These are phyloP conservation scores for Groenewaldozyma sp. DNA, from an alignment of 1,139 yeast species.

Conservation along the genomic window DNA sequence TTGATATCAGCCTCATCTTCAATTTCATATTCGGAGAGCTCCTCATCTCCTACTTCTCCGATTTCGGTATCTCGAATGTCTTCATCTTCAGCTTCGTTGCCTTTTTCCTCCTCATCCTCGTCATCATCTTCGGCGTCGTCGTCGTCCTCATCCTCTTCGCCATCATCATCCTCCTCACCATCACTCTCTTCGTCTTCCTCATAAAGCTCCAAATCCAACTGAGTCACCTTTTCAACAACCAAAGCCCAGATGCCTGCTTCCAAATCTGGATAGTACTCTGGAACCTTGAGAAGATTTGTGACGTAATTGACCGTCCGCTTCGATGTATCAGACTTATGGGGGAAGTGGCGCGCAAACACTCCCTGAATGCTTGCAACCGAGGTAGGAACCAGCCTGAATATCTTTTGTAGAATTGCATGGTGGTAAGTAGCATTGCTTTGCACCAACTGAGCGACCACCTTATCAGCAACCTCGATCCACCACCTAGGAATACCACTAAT, in stretches of 20 bases:
- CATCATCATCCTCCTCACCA: constrained; percentile 60
- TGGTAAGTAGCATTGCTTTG: constrained; percentile 40
- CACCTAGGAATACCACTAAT: constrained; percentile 85
- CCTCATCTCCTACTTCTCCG: constrained; percentile 21
- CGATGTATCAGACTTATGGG: constrained; percentile 65
- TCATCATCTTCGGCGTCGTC: constrained; percentile 32
- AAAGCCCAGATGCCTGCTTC: constrained; percentile 65
- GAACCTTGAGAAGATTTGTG: constrained; percentile 48
- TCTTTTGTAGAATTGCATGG: constrained; percentile 56
- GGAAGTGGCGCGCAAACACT: constrained; percentile 52
- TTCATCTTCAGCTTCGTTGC: constrained; percentile 13
- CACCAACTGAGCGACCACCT: constrained; percentile 52
- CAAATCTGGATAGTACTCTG: constrained; percentile 66
- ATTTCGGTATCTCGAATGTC: constrained; percentile 17
- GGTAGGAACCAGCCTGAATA: constrained; percentile 72
- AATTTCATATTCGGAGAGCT: constrained; percentile 31
- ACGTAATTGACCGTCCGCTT: constrained; percentile 53
- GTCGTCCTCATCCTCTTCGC: constrained; percentile 42
- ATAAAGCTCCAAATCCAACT: constrained; percentile 88
- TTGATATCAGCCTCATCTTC: constrained; percentile 21
- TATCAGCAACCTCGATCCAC: constrained; percentile 71
- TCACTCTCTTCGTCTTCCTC: constrained; percentile 80
- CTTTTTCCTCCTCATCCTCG: constrained; percentile 19
- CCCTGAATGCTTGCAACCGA: constrained; percentile 57
- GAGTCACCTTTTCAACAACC: constrained; percentile 69